These are phyloP conservation scores for Meripilus lineatus DNA, from an alignment of 1,284 basidiomycete genomes.

Conservation along the genomic window DNA sequence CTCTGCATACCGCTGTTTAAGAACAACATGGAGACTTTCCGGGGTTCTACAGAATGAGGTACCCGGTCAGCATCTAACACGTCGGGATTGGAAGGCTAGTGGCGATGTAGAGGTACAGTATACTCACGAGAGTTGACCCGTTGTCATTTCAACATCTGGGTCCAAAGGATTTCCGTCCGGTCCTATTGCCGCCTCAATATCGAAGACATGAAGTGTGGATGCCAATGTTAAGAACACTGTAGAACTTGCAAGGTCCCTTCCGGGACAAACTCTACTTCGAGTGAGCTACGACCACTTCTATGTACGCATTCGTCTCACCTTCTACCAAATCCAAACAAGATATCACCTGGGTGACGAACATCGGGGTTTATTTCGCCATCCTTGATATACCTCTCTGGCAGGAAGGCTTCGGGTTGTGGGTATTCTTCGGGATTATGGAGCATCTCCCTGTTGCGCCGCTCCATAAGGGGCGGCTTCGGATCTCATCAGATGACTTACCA, in stretches of 20 bases:
- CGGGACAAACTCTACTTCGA: not conserved
- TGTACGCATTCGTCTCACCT: conserved; percentile 5
- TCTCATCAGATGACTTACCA: conserved; percentile 3
- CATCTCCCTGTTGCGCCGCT: not conserved
- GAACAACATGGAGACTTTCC: too few relatives aligned
- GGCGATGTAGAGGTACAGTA: too few relatives aligned
- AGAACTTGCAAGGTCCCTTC: not conserved
- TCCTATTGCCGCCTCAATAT: not conserved
- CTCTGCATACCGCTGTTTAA: too few relatives aligned
- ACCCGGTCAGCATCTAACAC: too few relatives aligned
- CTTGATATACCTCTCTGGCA: conserved; percentile 2
- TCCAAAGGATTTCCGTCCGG: not conserved
- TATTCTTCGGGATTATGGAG: conserved; percentile 3
- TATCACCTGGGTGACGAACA: conserved; percentile 4
- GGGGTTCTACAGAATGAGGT: too few relatives aligned
- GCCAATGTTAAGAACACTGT: not conserved
- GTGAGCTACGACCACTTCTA: not conserved
- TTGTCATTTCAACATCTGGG: too few relatives aligned
- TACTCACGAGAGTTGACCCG: too few relatives aligned
- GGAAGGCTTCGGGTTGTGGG: conserved; percentile 1
- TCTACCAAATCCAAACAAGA: conserved; percentile 8
- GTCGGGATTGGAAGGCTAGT: too few relatives aligned
- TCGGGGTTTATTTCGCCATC: not conserved
- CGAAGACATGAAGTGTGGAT: not conserved
- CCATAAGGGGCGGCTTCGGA: not conserved